Conservation (phyloP, 2,329 filamentous ascomycete species). For the Xylariaceae sp. region DNA sequence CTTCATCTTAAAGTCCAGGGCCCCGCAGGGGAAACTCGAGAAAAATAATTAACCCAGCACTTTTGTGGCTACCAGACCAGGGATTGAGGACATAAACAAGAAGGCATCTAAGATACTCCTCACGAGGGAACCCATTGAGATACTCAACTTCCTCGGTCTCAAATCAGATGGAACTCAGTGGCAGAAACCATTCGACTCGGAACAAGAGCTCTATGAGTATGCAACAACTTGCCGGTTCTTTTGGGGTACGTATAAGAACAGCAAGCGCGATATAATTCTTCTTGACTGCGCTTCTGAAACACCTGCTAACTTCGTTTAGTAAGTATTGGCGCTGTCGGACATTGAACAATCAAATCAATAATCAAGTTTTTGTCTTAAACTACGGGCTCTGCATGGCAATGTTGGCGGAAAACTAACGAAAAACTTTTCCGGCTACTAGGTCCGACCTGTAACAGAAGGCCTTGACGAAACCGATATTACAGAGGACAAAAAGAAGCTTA, state of each 20-base stretch:
- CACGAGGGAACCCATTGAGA: conserved; percentile 51
- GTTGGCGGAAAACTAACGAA: not conserved
- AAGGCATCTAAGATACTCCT: conserved; percentile 60
- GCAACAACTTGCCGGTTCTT: conserved; percentile 58
- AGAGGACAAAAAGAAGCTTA: conserved; percentile 39
- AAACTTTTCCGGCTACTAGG: not conserved
- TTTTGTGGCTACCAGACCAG: too few species aligned
- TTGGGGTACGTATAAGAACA: conserved; percentile 33
- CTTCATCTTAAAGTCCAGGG: too few species aligned
- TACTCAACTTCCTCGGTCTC: conserved; percentile 64
- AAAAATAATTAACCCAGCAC: too few species aligned
- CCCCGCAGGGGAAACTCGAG: too few species aligned
- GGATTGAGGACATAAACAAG: conserved; percentile 61
- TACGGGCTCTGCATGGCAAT: conserved; percentile 6
- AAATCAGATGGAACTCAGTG: conserved; percentile 44
- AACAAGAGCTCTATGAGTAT: conserved; percentile 62
- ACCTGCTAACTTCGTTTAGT: too few species aligned
- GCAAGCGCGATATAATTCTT: too few species aligned
- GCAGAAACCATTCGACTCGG: conserved; percentile 51
- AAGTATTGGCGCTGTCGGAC: too few species aligned
- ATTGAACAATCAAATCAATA: conserved; percentile 15
- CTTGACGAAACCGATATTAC: conserved; percentile 12
- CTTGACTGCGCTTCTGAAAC: too few species aligned
- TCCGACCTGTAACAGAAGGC: not conserved
- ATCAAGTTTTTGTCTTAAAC: conserved; percentile 18